A percentile compares a stretch with the other conserved stretches of the same genome.
These are phyloP conservation scores for Suillus subalutaceus DNA, from an alignment of 768 basidiomycete species.

Conservation along the genomic window DNA sequence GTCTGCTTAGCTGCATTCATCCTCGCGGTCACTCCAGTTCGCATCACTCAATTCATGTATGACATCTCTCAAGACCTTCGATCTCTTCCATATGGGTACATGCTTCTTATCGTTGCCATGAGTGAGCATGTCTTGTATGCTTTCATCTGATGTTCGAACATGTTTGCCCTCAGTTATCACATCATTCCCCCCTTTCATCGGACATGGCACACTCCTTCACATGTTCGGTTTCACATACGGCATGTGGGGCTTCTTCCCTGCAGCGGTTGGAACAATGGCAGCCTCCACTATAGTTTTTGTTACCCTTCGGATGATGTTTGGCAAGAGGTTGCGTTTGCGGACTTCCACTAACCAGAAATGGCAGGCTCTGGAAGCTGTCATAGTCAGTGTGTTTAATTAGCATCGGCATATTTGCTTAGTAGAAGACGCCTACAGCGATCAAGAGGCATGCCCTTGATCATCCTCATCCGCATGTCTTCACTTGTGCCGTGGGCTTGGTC, in stretches of 20 bases:
- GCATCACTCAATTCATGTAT: constrained; percentile 71
- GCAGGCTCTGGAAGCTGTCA: constrained; percentile 75
- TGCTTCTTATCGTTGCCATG: constrained; percentile 53
- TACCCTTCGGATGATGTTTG: constrained; percentile 62
- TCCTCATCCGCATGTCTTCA: constrained; percentile 79
- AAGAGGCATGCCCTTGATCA: constrained; percentile 80
- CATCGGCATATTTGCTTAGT: constrained; percentile 6
- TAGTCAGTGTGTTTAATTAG: constrained; percentile 47
- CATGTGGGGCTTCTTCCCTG: constrained; percentile 71
- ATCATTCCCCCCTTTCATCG: constrained; percentile 37
- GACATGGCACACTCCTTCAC: constrained; percentile 41
- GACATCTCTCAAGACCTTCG: constrained; percentile 66
- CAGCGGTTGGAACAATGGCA: constrained; percentile 58
- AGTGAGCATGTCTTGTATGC: constrained; percentile 57
- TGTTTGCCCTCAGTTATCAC: constrained; percentile 23
- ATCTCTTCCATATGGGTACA: constrained; percentile 61
- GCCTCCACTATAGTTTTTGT: constrained; percentile 68
- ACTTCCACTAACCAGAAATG: constrained; percentile 67
- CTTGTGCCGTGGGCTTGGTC: constrained; percentile 88
- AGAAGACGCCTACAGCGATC: constrained; percentile 46
- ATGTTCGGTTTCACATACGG: constrained; percentile 86
- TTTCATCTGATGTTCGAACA: constrained; percentile 53
- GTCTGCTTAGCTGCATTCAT: constrained; percentile 44
- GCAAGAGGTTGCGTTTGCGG: constrained; percentile 58
- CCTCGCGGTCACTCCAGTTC: constrained; percentile 58